These are phyloP conservation scores for Lumnitzera littorea DNA, from an alignment of 345 rosid species.

Conservation along the genomic window DNA sequence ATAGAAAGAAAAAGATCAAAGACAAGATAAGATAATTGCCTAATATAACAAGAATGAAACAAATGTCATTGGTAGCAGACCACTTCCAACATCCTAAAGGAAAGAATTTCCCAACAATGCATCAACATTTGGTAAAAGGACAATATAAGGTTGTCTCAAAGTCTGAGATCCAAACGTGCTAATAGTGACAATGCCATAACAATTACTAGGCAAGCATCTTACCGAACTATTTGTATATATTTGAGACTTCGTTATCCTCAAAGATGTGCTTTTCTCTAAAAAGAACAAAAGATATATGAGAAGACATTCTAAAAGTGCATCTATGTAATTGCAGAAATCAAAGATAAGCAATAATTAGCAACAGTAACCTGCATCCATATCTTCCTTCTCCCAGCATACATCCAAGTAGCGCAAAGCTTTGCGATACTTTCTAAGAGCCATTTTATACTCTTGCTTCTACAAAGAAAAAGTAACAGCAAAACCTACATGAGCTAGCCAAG, in stretches of 20 bases:
- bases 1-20: background rate
- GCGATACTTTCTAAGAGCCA: constrained; percentile 90
- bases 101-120: too few relatives aligned
- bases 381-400: constrained; percentile 96
- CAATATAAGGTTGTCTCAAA: too few relatives aligned
- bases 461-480: background rate
- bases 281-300: constrained; percentile 9
- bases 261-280: constrained; percentile 62
- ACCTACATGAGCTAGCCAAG: background rate
- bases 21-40: background rate
- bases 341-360: constrained; percentile 1
- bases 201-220: constrained; percentile 21
- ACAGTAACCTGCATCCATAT: constrained; percentile 71
- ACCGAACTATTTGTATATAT: constrained; percentile 90
- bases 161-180: too few relatives aligned
- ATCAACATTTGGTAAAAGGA: too few relatives aligned
- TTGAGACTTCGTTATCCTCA: constrained; percentile 86
- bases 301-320: background rate
- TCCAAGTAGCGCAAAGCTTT: constrained; percentile 85
- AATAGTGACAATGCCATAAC: too few relatives aligned
- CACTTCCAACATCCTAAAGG: too few relatives aligned
- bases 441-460: constrained; percentile 86
- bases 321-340: background rate
- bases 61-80: too few relatives aligned
- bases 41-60: too few relatives aligned